phyloP scores from a whole-genome alignment of 768 basidiomycete species.

The Leccinellum rugosiceps region DNA sequence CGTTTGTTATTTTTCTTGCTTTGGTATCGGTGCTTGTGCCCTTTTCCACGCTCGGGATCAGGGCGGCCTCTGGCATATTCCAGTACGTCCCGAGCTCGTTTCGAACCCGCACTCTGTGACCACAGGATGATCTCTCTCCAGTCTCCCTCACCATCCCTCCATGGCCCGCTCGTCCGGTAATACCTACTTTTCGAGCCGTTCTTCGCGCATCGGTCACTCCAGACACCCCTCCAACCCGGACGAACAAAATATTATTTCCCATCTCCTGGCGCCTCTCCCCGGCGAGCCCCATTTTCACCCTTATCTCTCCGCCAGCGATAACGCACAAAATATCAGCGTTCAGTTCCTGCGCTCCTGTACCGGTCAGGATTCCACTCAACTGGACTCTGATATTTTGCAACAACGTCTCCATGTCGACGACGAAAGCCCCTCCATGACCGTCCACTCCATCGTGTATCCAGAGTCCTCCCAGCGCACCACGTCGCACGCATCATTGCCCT shows the following conservation, averaged over 20 bases:
- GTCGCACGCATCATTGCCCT: slow-evolving; percentile 16
- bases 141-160: slow-evolving; percentile 3
- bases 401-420: slow-evolving; percentile 11
- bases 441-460: slow-evolving; percentile 19
- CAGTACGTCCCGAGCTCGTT: slow-evolving; percentile 19
- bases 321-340: slow-evolving; percentile 27
- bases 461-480: slow-evolving; percentile 33
- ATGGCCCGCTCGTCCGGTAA: slow-evolving; percentile 21
- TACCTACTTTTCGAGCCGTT: slow-evolving; percentile 11
- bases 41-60: slow-evolving; percentile 33
- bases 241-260: slow-evolving; percentile 16
- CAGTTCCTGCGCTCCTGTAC: slow-evolving; percentile 29
- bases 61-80: slow-evolving; percentile 9
- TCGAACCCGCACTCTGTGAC: slow-evolving; percentile 5
- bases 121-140: slow-evolving; percentile 24
- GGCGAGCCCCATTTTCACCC: slow-evolving; percentile 12
- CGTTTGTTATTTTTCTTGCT: slow-evolving; percentile 8
- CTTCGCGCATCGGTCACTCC: slow-evolving; percentile 11
- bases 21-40: slow-evolving; percentile 6
- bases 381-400: slow-evolving; percentile 27
- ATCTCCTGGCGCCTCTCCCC: slow-evolving; percentile 14
- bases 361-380: slow-evolving; percentile 21
- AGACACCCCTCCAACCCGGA: slow-evolving; percentile 13
- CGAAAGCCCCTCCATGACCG: background rate
- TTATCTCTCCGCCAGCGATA: slow-evolving; percentile 13